phyloP scores from a whole-genome alignment of 179 eudicot genomes.

The Amaranthus tricolor region DNA sequence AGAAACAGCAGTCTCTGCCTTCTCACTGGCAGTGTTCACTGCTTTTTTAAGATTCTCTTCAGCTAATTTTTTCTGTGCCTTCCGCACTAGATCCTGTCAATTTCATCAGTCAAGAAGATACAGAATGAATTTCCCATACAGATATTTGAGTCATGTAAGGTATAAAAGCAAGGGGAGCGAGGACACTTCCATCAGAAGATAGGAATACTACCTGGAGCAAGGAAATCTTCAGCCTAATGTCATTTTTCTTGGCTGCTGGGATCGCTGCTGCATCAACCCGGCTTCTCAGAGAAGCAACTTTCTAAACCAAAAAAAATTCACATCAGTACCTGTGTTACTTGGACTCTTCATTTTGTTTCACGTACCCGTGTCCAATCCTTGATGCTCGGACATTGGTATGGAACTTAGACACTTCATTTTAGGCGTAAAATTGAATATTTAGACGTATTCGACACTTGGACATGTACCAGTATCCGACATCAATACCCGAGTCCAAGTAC shows the following conservation, averaged over 20 bases:
- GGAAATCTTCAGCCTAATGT: conserved; percentile 55
- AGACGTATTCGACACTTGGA: too few species aligned
- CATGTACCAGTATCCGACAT: too few species aligned
- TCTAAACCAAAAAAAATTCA: conserved; percentile 36
- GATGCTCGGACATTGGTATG: too few species aligned
- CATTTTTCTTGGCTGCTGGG: conserved; percentile 79
- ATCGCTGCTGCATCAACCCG: conserved; percentile 73
- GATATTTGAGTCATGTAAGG: too few species aligned
- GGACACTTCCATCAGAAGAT: not conserved
- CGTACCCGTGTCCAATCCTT: too few species aligned
- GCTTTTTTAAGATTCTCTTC: conserved; percentile 80
- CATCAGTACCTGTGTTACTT: not conserved
- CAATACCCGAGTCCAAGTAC: not conserved
- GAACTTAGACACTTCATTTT: too few species aligned
- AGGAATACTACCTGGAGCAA: conserved; percentile 56
- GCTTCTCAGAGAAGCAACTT: conserved; percentile 65
- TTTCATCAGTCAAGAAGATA: not conserved
- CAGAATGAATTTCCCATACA: not conserved
- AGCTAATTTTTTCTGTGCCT: conserved; percentile 68
- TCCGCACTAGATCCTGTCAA: conserved; percentile 62
- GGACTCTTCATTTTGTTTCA: too few species aligned
- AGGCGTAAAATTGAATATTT: too few species aligned
- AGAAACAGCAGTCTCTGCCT: conserved; percentile 68
- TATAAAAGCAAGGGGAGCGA: not conserved
- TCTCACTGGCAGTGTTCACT: conserved; percentile 56